Evolutionary conservation across 192 early-diverging fungal genomes (phyloP), one percentile per base, ranked within the genome.

Genomic region (Umbelopsis ramanniana): DNA sequence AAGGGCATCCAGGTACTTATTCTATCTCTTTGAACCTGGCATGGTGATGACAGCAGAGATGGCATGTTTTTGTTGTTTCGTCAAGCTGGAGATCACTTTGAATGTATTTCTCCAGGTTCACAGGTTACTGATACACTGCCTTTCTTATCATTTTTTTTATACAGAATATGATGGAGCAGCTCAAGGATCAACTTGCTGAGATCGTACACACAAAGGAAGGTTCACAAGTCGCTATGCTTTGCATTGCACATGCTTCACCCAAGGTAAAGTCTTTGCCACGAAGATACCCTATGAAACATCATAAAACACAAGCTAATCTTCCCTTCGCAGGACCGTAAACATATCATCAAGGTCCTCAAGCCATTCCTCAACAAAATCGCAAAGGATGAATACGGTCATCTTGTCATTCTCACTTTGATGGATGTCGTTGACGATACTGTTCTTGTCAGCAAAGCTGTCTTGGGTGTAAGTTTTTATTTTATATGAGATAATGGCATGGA

Each of bases 341-440:
- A 82, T 19, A 96, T 98, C 67, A 79, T 96, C 69, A 94, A 94
- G 78, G 77, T 92, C 22, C 89, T 98, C 78, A 96, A 94, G 75
- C 86, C 88, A 5, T 94, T 87, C 72, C 78, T 96, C 26, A 66
- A 72, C 70, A 93, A 93, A 78, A 93, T 98, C 73, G 87, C 90
- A 73, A 81, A 78, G 66, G 97, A 98, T 74, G 94, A 96, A 84
- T 91, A 95, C 75, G 97, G 95, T 19, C 88, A 96, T 67, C 83
- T 92, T 43, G 95, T 96, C 5, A 82, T 98, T 52, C 71, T 98
- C 3, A 83, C 88, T 66, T 81, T 91, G 46, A 89, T 97, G 76
- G 95, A 97, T 79, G 90, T 89, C 69, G 86, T 96, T 19, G 97
- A 98, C 80, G 97, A 98, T 80, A 98, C 96, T 14, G 93, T 96